phyloP scores from a whole-genome alignment of 1,139 yeast genomes.

The Yamadazyma pseudoaaseri region DNA sequence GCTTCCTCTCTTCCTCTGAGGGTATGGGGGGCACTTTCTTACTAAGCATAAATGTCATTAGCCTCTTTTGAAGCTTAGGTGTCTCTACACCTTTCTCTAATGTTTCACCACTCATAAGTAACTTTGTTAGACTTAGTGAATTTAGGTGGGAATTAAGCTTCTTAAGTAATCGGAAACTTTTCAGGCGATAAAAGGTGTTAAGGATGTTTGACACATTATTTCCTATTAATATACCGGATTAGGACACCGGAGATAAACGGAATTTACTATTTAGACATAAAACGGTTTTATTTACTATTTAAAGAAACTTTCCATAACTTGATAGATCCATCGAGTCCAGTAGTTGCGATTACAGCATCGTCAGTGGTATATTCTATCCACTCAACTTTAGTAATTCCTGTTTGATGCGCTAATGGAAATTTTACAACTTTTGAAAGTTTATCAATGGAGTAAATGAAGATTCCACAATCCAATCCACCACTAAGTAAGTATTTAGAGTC shows the following conservation, averaged over 20 bases:
- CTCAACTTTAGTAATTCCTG: conserved; percentile 71
- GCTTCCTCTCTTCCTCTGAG: conserved; percentile 44
- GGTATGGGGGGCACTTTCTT: conserved; percentile 54
- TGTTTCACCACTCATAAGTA: background rate
- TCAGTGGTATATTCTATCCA: conserved; percentile 53
- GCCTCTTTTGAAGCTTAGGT: conserved; percentile 18
- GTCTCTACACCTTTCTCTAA: background rate
- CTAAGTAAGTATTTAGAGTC: conserved; percentile 74
- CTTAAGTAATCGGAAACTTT: no score
- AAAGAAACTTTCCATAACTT: conserved; percentile 63
- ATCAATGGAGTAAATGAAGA: conserved; percentile 75
- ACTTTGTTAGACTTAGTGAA: background rate
- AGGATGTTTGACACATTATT: no score
- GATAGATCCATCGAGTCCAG: conserved; percentile 81
- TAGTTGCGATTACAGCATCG: conserved; percentile 45
- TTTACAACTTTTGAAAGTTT: conserved; percentile 78
- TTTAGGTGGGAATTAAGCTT: no score
- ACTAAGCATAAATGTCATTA: conserved; percentile 15
- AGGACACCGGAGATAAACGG: conserved; percentile 1
- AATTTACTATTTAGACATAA: conserved; percentile 6
- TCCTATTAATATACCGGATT: no score
- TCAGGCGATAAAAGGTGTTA: no score
- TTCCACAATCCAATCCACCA: conserved; percentile 80
- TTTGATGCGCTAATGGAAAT: conserved; percentile 79
- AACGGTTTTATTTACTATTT: no score